Evolutionary conservation across 2,329 filamentous ascomycete genomes (phyloP), one percentile per base, ranked within the genome.

Genomic region (Pseudogymnoascus sp.): DNA sequence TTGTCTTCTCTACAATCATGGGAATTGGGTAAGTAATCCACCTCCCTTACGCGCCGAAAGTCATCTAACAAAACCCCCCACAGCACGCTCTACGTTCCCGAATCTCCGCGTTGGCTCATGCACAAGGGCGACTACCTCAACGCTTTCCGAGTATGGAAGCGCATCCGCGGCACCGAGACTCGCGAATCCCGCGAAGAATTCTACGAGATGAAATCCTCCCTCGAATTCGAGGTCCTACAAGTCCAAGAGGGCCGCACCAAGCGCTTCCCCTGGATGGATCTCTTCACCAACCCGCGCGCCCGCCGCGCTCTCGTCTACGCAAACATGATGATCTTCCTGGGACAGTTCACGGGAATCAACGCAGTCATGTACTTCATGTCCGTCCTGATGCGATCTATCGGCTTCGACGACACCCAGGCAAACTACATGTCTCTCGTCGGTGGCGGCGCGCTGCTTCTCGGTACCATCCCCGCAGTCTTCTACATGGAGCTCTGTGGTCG

Each of bases 371-470:
- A 90, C 74, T 90, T 89, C 75, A 88, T 90, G 86, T 80, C 78
- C 0, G 79, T 84, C 0, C 75, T 91, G 5, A 89, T 90, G 85
- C 75, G 75, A 59, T 81, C 86, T 68, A 85, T 90, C 45, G 87
- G 87, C 11, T 90, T 90, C 73, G 73, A 85, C 68, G 74, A 80
- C 6, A 79, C 82, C 63, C 73, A 86, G 59, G 75, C 84, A 14
- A 88, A 86, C 64, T 90, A 89, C 78, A 90, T 91, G 87, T 89
- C 87, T 0, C 80, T 90, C 0, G 87, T 91, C 12, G 87, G 88
- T 2, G 87, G 87, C 25, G 87, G 85, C 3, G 76, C 86, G 0
- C 79, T 91, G 0, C 79, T 90, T 0, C 68, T 91, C 14, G 87
- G 86, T 22, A 87, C 86, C 0, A 85, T 89, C 35, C 86, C 86